Base-by-base conservation (phyloP, 805 yeast genomes). In the Suhomyces faveliae region DNA sequence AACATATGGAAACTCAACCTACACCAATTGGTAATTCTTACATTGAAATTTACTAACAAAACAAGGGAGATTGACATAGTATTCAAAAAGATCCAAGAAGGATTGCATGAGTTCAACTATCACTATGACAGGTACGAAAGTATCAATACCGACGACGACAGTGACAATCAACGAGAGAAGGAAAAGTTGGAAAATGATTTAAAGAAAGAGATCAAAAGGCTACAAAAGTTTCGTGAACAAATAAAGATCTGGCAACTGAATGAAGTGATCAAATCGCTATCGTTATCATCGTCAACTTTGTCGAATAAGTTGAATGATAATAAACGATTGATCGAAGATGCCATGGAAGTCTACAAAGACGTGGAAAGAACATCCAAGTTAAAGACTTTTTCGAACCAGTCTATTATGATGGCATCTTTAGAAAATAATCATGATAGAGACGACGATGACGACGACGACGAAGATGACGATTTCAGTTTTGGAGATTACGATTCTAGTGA, bases 181-280 rank as follows among this genome's bases (percentile, higher is more conserved):
- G 67, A 62, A 38, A 73, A 73, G 56, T 61, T 73, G 40, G 77
- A 73, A 49, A 64, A 65, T 29, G 78, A 73, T 50, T 59, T 73
- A 51, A 73, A 73, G 57, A 71, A 73, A 51, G 78, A 73, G 53
- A 73, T 73, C 54, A 73, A 73, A 51, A 69, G 71, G 51, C 62
- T 73, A 43, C 78, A 73, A 51, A 73, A 72, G 59, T 69, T 68
- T 49, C 67, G 78, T 53, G 78, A 73, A 49, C 73, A 71, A 51
- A 73, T 73, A 53, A 73, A 73, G 47, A 67, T 63, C 38, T 73
- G 78, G 78, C 76, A 71, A 52, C 70, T 67, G 57, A 61, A 58
- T 51, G 57, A 53, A 22, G 51, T 51, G n/a, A 51, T 53, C 39
- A 53, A 53, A 38, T 42, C 51, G 38, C 45, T 51, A 50, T 40